phyloP scores from a whole-genome alignment of 768 basidiomycete genomes.

The Mycena crocata region DNA sequence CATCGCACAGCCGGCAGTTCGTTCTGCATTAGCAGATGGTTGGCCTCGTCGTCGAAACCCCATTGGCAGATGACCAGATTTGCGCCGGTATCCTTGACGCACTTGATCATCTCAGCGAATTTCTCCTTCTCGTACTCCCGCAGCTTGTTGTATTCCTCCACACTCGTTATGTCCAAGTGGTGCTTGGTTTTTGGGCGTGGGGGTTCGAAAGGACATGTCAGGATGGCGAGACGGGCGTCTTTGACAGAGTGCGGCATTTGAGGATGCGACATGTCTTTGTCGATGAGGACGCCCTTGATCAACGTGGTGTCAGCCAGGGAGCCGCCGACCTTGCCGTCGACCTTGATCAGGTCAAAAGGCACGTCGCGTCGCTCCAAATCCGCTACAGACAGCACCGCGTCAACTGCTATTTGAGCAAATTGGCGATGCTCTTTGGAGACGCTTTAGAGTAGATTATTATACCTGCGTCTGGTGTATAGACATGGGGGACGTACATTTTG shows the following conservation, averaged over 20 bases:
- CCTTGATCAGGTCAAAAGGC: conserved; percentile 98
- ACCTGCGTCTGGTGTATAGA: neutral
- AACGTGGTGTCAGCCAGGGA: conserved; percentile 94
- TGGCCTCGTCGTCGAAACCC: conserved; percentile 99
- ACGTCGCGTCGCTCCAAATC: conserved; percentile 96
- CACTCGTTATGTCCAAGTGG: conserved; percentile 95
- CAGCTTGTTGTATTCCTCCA: conserved; percentile 96
- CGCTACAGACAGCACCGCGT: conserved; percentile 94
- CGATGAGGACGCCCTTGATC: conserved; percentile 97
- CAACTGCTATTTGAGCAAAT: conserved; percentile 98
- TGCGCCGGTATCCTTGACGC: conserved; percentile 95
- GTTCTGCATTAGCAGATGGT: conserved; percentile 97
- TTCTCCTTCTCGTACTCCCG: conserved; percentile 96
- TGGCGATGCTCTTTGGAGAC: conserved; percentile 96
- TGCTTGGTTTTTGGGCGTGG: conserved; percentile 99
- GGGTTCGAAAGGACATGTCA: conserved; percentile 99
- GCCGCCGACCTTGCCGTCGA: conserved; percentile 98
- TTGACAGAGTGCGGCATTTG: conserved; percentile 93
- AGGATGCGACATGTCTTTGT: conserved; percentile 99
- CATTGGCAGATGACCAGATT: conserved; percentile 99
- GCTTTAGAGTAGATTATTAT: conserved; percentile 53
- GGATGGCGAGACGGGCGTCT: conserved; percentile 94
- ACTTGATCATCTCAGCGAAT: conserved; percentile 96
- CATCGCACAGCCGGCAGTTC: conserved; percentile 97
- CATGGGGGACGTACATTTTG: conserved; percentile 80